Evolutionary conservation across 2,329 filamentous ascomycete species (phyloP).

Genomic region (Monosporascus sp.): DNA sequence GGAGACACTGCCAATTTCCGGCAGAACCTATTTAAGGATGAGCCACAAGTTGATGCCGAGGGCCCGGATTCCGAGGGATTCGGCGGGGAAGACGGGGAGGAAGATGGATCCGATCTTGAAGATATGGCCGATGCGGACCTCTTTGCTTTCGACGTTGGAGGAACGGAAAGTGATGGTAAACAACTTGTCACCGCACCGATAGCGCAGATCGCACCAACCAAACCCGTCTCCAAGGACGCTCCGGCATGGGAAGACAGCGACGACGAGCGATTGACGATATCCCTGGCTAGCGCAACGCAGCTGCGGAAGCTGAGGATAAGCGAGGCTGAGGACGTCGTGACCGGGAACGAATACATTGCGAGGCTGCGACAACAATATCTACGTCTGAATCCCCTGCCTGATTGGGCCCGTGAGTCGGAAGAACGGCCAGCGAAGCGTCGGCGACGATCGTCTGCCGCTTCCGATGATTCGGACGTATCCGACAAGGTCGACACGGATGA

Average conservation of each 20-base stretch:
- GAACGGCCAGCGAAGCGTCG: conserved; percentile 46
- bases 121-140: conserved; percentile 74
- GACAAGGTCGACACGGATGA: conserved; percentile 17
- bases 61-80: conserved; percentile 24
- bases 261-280: conserved; percentile 81
- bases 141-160: conserved; percentile 75
- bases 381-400: conserved; percentile 53
- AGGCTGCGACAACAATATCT: conserved; percentile 75
- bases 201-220: conserved; percentile 17
- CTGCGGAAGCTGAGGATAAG: conserved; percentile 78
- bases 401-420: conserved; percentile 53
- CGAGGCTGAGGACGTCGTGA: conserved; percentile 81
- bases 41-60: conserved; percentile 24
- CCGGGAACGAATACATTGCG: conserved; percentile 77
- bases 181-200: conserved; percentile 15
- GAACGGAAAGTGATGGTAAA: conserved; percentile 33
- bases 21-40: conserved; percentile 61
- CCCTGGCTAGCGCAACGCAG: conserved; percentile 68
- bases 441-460: conserved; percentile 45
- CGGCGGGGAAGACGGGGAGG: conserved; percentile 38
- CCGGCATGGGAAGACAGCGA: conserved; percentile 93
- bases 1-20: conserved; percentile 82
- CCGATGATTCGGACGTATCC: conserved; percentile 26
- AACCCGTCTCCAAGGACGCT: conserved; percentile 29
- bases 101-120: conserved; percentile 48